phyloP scores from a whole-genome alignment of 2,329 filamentous ascomycete species.

The Pseudomassariella vexata region DNA sequence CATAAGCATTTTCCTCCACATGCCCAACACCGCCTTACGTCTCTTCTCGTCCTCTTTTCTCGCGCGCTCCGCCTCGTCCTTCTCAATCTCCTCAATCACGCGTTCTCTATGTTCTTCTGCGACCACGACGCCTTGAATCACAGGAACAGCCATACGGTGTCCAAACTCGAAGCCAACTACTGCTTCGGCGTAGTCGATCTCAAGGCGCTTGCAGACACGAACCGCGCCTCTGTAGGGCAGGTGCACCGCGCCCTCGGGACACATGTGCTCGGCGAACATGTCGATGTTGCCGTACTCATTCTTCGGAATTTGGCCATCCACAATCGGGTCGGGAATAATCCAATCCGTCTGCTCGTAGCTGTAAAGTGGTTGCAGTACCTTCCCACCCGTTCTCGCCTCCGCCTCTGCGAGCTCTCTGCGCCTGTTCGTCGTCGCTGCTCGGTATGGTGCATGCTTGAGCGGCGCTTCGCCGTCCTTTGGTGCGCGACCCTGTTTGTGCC shows the following conservation, averaged over 20 bases:
- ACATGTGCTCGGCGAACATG: constrained; percentile 90
- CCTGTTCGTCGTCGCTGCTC: constrained; percentile 82
- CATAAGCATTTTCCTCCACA: constrained; percentile 85
- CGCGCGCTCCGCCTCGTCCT: constrained; percentile 67
- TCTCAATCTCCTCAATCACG: constrained; percentile 73
- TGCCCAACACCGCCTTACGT: constrained; percentile 63
- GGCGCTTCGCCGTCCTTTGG: constrained; percentile 66
- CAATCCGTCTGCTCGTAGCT: constrained; percentile 83
- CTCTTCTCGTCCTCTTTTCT: constrained; percentile 82
- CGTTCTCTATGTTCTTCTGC: constrained; percentile 71
- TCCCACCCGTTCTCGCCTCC: constrained; percentile 72
- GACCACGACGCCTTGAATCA: constrained; percentile 85
- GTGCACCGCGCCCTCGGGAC: constrained; percentile 74
- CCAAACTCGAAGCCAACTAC: constrained; percentile 97
- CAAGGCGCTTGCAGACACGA: constrained; percentile 75
- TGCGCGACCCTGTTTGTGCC: constrained; percentile 92
- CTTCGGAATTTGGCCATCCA: constrained; percentile 81
- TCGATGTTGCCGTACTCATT: constrained; percentile 97
- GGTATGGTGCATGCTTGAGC: constrained; percentile 81
- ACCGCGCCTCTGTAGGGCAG: constrained; percentile 72
- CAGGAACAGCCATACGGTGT: constrained; percentile 85
- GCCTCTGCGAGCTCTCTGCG: constrained; percentile 86
- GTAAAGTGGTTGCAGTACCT: constrained; percentile 82
- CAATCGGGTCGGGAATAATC: constrained; percentile 86
- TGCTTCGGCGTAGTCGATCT: constrained; percentile 87